Evolutionary conservation across 805 yeast genomes (phyloP), one percentile per base, ranked within the genome.

Genomic region (Cyberlindnera misumaiensis): DNA sequence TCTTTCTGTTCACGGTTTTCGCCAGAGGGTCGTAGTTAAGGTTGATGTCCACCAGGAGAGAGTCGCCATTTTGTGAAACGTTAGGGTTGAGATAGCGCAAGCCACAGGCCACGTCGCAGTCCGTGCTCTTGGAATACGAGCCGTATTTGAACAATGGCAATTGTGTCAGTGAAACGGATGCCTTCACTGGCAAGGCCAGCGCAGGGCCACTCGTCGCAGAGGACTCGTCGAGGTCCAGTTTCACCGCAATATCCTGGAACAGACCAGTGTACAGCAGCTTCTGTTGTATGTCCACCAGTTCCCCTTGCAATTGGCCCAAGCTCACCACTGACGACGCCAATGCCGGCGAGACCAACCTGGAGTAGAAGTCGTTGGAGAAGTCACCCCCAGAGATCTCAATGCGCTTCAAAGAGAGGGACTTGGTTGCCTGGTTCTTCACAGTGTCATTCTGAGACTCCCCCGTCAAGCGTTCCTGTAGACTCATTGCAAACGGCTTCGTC

Each of bases 61-160:
- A 58, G 51, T 77, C 83, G 0, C 82, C 83, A 28, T 75, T 73
- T 10, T 83, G 83, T 33, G 77, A 64, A 5, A 68, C 57, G 52
- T 80, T 80, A 44, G 63, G 61, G 44, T 70, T 64, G 3, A 59
- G 46, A 43, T 63, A 65, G 34, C 58, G 55, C 18, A 62, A 40
- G 14, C 58, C 60, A 25, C 61, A 40, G 6, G 63, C 45, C 18
- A 67, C 59, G 13, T 64, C 63, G 17, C 55, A 51, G 28, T 60
- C 64, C 7, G 59, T 50, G 27, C 63, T 62, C 9, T 56, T 47
- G 9, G 70, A 58, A 20, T 65, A 64, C 1, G 52, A 52, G n/a
- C 48, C 56, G 38, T 47, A 56, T 42, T 42, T 56, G 48, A 47
- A 63, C 12, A 49, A 20, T 12, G 56, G 50, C n/a, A 59, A 45